These are phyloP conservation scores for Ophiocordyceps camponoti-saundersi DNA, from an alignment of 2,329 filamentous ascomycete species.

Conservation along the genomic window DNA sequence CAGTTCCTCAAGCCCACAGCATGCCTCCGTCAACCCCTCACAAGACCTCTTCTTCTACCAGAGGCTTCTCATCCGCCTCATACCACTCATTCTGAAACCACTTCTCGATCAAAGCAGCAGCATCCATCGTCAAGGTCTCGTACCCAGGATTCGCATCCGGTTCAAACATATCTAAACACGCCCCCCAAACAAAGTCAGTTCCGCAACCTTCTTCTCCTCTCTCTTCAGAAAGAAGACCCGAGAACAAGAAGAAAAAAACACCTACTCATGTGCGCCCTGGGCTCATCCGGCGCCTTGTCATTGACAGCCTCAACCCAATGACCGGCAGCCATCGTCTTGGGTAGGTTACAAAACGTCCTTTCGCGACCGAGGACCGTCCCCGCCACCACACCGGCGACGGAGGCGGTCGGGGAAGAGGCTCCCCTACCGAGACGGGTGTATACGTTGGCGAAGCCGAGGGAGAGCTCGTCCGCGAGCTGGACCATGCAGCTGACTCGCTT, in stretches of 20 bases:
- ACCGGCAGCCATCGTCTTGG: slow-evolving; percentile 34
- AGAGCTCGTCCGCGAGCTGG: slow-evolving; percentile 44
- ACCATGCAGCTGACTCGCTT: slow-evolving; percentile 53
- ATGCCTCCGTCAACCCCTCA: no score
- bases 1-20: no score
- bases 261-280: slow-evolving; percentile 57
- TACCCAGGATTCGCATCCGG: slow-evolving; percentile 57
- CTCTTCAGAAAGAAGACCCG: not conserved
- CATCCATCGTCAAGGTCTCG: slow-evolving; percentile 45
- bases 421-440: slow-evolving; percentile 70
- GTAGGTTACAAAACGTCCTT: slow-evolving; percentile 79
- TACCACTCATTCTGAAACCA: slow-evolving; percentile 57
- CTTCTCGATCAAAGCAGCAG: slow-evolving; percentile 43
- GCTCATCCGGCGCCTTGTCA: slow-evolving; percentile 63
- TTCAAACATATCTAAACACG: slow-evolving; percentile 49
- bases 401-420: slow-evolving; percentile 36
- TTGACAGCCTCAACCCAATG: slow-evolving; percentile 61
- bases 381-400: slow-evolving; percentile 32
- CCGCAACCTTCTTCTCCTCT: no score
- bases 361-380: slow-evolving; percentile 47
- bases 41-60: no score
- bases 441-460: slow-evolving; percentile 67
- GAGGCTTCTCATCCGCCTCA: slow-evolving; percentile 25
- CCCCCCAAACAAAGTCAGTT: no score
- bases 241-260: not conserved